Evolutionary conservation across 2,329 filamentous ascomycete genomes (phyloP).

Genomic region (Dactylellina leptospora): DNA sequence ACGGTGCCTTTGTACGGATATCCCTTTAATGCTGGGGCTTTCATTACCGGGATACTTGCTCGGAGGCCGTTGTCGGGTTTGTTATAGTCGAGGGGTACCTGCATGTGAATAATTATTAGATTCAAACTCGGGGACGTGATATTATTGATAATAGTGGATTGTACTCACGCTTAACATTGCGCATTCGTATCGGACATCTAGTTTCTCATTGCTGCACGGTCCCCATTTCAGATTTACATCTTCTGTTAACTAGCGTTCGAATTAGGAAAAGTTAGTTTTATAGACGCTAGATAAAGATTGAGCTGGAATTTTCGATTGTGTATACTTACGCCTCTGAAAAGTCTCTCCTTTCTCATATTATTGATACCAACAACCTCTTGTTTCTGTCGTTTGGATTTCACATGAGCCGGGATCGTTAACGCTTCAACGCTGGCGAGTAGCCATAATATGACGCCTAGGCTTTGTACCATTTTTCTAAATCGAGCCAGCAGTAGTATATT

Average conservation of each 20-base stretch:
- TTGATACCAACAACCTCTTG: too few species aligned
- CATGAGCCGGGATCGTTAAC: neutral
- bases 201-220: slow-evolving; percentile 60
- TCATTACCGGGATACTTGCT: slow-evolving; percentile 34
- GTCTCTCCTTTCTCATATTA: too few species aligned
- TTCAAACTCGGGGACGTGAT: too few species aligned
- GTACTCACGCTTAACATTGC: slow-evolving; percentile 24
- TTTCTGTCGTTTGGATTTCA: too few species aligned
- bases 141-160: neutral
- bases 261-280: neutral
- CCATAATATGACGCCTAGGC: neutral
- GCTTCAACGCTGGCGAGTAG: neutral
- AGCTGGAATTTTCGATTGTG: neutral
- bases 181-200: slow-evolving; percentile 28
- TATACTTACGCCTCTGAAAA: slow-evolving; percentile 37
- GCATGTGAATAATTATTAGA: slow-evolving; percentile 59
- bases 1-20: slow-evolving; percentile 58
- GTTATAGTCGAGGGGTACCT: slow-evolving; percentile 64
- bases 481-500: neutral
- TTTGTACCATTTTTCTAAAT: neutral
- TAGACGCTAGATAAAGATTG: neutral
- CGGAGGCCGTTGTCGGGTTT: slow-evolving; percentile 59
- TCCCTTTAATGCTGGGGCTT: slow-evolving; percentile 55
- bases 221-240: slow-evolving; percentile 63
- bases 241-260: slow-evolving; percentile 60